Base-by-base conservation (phyloP, 1,284 basidiomycete genomes). In the Volvariella surrecta region DNA sequence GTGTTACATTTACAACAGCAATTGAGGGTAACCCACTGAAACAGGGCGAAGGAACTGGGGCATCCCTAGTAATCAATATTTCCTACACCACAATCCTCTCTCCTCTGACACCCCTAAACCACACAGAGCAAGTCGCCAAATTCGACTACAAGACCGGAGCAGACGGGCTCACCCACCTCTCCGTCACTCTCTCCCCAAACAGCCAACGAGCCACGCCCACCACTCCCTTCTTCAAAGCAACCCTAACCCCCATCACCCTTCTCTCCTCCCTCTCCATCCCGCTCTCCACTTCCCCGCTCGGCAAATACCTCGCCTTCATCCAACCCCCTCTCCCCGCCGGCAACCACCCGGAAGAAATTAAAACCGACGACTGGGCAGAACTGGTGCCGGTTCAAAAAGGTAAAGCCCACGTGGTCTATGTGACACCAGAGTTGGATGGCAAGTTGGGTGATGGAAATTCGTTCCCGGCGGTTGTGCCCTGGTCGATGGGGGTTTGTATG, bases 11-110 rank as follows among this genome's bases (percentile, higher is more conserved):
- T 32, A 2, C 39, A 10, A 9, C 16, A 16, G 20, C n/a, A 18
- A 10, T 20, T 16, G 31, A 37, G 20, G 6, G n/a, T 16, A 37
- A 7, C 11, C 17, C 19, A 4, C 9, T 16, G 15, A 13, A 30
- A n/a, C n/a, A 60, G 58, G 59, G 4, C 58, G 58, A 8, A 50
- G 53, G 21, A 60, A 60, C 46, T 61, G 58, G 60, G 58, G 59
- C 43, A 57, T 59, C 16, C 58, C 60, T 0, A 61, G 60, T 61
- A 11, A 21, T 55, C 11, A 11, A 28, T 28, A 6, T 28, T 28
- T 7, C 34, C n/a, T 35, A 35, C 18, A 35, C 34, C 18, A 19
- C n/a, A n/a, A n/a, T 19, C 34, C 34, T 35, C 2, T 10, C 16
- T 16, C 40, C 15, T 10, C 6, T 34, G 16, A 1, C 31, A 22